Conservation (phyloP, 306 rosid species). For the Inga leiocalycina region DNA sequence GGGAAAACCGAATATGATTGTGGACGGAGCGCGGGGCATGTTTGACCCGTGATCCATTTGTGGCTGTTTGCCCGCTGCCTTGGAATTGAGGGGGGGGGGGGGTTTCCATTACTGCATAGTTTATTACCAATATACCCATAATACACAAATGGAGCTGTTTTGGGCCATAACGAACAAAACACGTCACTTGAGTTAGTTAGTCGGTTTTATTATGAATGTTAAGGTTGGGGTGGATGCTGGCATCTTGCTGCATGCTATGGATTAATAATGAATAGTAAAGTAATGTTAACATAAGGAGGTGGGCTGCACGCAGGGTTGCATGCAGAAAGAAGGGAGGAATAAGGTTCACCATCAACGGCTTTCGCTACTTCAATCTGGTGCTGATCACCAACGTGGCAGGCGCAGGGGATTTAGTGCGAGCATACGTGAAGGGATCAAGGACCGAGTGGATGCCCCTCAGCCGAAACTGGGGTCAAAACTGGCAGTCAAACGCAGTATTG, state of each 20-base stretch:
- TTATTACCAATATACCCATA: neutral
- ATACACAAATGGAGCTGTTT: neutral
- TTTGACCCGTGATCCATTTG: neutral
- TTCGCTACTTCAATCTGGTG: slow-evolving; percentile 94
- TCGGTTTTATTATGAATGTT: neutral
- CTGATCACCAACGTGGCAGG: slow-evolving; percentile 92
- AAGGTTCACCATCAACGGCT: slow-evolving; percentile 85
- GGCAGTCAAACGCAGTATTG: slow-evolving; percentile 90
- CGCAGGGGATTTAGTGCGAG: slow-evolving; percentile 82
- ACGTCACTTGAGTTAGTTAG: neutral
- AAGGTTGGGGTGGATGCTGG: neutral
- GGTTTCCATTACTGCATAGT: neutral
- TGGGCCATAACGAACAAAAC: neutral
- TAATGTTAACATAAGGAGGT: neutral
- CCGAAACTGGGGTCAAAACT: slow-evolving; percentile 97
- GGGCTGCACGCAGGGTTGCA: slow-evolving; percentile 58
- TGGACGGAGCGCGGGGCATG: neutral
- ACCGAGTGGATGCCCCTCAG: slow-evolving; percentile 92
- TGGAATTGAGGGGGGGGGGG: neutral
- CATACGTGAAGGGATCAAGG: slow-evolving; percentile 71
- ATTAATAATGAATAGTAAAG: neutral
- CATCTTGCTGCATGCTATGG: neutral
- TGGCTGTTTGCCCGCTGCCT: neutral
- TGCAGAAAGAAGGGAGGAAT: slow-evolving; percentile 88
- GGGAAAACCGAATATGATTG: neutral